A percentile compares a stretch with the other conserved stretches of the same genome.
Evolutionary conservation across 2,329 filamentous ascomycete species (phyloP).

Genomic region (Alternaria infectoria): DNA sequence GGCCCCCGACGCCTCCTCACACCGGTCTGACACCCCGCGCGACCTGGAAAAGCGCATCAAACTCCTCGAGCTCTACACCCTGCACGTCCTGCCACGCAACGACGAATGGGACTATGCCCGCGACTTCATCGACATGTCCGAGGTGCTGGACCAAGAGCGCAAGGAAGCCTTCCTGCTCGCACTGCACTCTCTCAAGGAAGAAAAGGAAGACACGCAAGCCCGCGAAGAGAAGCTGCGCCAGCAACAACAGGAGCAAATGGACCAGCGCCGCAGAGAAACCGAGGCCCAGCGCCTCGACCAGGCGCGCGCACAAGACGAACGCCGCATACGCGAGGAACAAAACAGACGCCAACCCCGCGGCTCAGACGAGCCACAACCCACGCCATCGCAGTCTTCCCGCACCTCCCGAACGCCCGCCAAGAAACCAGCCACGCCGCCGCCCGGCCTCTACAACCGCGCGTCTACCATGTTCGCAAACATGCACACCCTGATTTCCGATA

Average conservation of each 20-base stretch:
- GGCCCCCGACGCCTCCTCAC: constrained; percentile 63
- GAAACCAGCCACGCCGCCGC: constrained; percentile 41
- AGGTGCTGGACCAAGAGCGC: constrained; percentile 89
- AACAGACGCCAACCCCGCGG: constrained; percentile 41
- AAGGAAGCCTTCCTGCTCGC: constrained; percentile 88
- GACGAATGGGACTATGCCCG: constrained; percentile 95
- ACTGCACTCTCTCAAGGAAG: constrained; percentile 81
- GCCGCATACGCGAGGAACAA: constrained; percentile 47
- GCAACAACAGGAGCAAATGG: constrained; percentile 63
- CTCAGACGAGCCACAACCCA: constrained; percentile 35
- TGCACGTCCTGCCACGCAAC: constrained; percentile 92
- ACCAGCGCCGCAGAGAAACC: constrained; percentile 55
- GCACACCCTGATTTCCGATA: constrained; percentile 58
- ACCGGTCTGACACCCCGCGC: constrained; percentile 69
- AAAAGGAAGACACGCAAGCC: constrained; percentile 75
- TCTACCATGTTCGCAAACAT: constrained; percentile 54
- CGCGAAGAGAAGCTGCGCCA: constrained; percentile 68
- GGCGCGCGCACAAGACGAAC: constrained; percentile 53
- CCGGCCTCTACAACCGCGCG: constrained; percentile 51
- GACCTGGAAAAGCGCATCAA: constrained; percentile 86
- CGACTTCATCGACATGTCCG: constrained; percentile 86
- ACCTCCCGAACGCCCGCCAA: constrained; percentile 38
- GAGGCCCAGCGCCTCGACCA: constrained; percentile 46
- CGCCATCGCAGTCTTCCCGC: constrained; percentile 38
- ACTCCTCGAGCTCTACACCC: constrained; percentile 91